A percentile compares a stretch with the other conserved stretches of the same genome.
phyloP scores from a whole-genome alignment of 2,329 filamentous ascomycete genomes.

The Rhinocladiella similis region DNA sequence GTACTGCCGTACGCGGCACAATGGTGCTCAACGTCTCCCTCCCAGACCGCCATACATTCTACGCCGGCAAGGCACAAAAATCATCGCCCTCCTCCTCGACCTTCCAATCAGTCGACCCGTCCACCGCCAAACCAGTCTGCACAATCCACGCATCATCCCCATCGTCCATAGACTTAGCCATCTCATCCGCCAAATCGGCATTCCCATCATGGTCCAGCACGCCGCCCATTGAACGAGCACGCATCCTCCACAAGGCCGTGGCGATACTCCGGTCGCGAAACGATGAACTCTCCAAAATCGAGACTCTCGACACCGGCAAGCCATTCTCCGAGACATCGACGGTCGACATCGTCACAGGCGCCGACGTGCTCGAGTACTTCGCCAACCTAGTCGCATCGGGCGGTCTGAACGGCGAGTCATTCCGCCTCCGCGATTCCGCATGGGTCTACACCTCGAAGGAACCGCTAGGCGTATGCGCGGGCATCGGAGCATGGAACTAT shows the following conservation, averaged over 20 bases:
- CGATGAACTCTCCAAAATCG: constrained; percentile 73
- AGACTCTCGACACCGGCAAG: constrained; percentile 86
- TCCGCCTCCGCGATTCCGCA: constrained; percentile 70
- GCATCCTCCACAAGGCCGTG: constrained; percentile 76
- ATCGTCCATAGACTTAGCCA: constrained; percentile 68
- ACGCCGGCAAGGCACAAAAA: constrained; percentile 68
- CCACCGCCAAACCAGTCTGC: constrained; percentile 67
- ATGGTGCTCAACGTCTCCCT: constrained; percentile 14
- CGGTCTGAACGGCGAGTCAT: constrained; percentile 77
- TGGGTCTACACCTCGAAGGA: constrained; percentile 84
- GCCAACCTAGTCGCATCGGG: constrained; percentile 76
- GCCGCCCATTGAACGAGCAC: constrained; percentile 70
- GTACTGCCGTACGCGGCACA: background rate
- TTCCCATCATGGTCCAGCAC: constrained; percentile 77
- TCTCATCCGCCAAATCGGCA: constrained; percentile 68
- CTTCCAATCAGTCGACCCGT: constrained; percentile 74
- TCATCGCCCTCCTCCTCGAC: constrained; percentile 51
- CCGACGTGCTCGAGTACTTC: constrained; percentile 84
- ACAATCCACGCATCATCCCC: constrained; percentile 70
- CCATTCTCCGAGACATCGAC: constrained; percentile 80
- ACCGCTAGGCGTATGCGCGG: constrained; percentile 78
- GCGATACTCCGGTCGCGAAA: constrained; percentile 72
- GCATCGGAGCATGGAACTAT: constrained; percentile 91
- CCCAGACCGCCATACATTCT: constrained; percentile 64
- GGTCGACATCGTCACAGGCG: constrained; percentile 79